Evolutionary conservation across 495 filamentous ascomycete species (phyloP), one percentile per base, ranked within the genome.

Genomic region (Lepidopterella palustris): DNA sequence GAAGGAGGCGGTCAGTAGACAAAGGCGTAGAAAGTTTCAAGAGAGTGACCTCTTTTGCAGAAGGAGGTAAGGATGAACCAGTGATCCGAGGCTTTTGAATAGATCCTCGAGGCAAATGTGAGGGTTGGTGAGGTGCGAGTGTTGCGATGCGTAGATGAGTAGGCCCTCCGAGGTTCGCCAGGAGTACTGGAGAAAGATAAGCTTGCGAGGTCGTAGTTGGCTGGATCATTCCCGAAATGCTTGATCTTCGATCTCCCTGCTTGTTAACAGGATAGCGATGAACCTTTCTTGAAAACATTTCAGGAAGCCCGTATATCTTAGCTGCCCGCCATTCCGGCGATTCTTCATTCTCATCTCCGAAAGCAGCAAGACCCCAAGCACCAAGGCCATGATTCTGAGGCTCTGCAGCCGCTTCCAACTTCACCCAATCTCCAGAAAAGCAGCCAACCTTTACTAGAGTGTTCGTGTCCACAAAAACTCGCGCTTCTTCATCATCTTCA

Each of bases 361-460:
- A 76, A 76, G 69, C 74, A 81, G 61, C 77, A 78, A 61, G 80
- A 72, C 60, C 77, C 74, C 67, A 72, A 8, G 58, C 54, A 23
- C 61, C 62, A 29, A 73, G 57, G 15, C 62, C 59, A 48, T 79
- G 78, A 4, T 77, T 39, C 11, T 82, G 80, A 13, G 87, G 84
- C 63, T 89, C 88, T 39, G 84, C 76, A 13, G 86, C 79, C 0
- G 81, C 75, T 73, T 93, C 89, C 20, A 98, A 76, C 3, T 85
- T 82, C n/a, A 97, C 89, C 93, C 93, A 98, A 68, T 98, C 93
- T 13, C 93, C 93, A 0, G 92, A 96, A 71, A 98, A 98, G 69
- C 91, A 97, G 26, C 90, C 89, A 40, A 97, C 82, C 59, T 88
- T 87, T n/a, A 87, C 83, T 10, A 98, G 74, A 18, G 89, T 85